These are phyloP conservation scores for Vitellaria paradoxa DNA, from an alignment of 179 eudicot species.

Conservation along the genomic window DNA sequence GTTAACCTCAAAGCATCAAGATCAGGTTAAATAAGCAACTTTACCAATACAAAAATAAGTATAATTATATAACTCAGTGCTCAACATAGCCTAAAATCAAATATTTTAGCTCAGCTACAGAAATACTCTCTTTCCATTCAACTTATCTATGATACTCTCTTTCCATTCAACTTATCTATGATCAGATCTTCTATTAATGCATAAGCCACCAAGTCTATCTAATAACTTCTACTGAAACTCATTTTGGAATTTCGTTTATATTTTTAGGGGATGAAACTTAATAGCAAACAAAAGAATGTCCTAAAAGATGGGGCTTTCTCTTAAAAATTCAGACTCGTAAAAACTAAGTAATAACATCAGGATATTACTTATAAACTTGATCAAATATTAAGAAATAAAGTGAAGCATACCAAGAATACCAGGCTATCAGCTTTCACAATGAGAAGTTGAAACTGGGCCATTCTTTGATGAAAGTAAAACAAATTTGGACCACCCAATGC, in stretches of 20 bases:
- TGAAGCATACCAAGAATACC: background rate
- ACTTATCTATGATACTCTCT: background rate
- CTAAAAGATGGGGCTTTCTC: background rate
- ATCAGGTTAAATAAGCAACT: background rate
- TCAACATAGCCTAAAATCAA: background rate
- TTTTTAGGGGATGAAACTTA: too few species aligned
- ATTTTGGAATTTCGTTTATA: too few species aligned
- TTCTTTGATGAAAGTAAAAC: background rate
- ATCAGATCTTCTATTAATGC: background rate
- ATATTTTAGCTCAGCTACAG: background rate
- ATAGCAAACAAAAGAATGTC: too few species aligned
- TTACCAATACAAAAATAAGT: background rate
- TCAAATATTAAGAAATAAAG: background rate
- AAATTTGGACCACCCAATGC: conserved; percentile 7
- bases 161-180: background rate
- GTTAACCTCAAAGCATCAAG: background rate
- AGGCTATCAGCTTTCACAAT: background rate
- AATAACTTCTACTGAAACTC: background rate
- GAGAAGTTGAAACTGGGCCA: conserved; percentile 3
- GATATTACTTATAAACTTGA: background rate
- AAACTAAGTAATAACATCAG: background rate
- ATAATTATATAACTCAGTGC: background rate
- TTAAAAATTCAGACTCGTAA: background rate
- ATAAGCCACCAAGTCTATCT: background rate
- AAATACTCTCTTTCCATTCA: background rate